Evolutionary conservation across 2,329 filamentous ascomycete genomes (phyloP).

Genomic region (Emergomyces pasteurianus): DNA sequence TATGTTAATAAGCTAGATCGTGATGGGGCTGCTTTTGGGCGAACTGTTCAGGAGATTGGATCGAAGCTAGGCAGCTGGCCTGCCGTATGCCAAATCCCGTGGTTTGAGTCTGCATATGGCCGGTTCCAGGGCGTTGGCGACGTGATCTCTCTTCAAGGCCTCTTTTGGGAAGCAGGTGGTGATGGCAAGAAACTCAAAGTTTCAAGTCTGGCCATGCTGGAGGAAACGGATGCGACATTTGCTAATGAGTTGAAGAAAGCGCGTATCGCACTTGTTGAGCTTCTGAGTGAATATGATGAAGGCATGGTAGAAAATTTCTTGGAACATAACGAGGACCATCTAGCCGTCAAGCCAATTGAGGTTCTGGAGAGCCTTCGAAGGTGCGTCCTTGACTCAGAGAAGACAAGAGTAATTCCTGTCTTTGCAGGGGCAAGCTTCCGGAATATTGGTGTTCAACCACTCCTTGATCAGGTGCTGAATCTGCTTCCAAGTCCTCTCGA

Average conservation of each 20-base stretch:
- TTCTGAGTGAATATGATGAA: conserved; percentile 81
- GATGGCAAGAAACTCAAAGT: conserved; percentile 53
- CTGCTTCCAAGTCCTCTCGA: conserved; percentile 75
- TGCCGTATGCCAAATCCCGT: conserved; percentile 86
- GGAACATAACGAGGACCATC: conserved; percentile 60
- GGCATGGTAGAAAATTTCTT: conserved; percentile 73
- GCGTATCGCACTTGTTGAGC: conserved; percentile 65
- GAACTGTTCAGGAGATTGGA: conserved; percentile 76
- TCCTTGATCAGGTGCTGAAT: conserved; percentile 79
- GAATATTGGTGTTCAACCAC: conserved; percentile 85
- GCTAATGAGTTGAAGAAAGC: conserved; percentile 61
- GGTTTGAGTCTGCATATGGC: conserved; percentile 67
- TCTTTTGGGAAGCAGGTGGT: conserved; percentile 57
- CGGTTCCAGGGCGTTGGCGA: conserved; percentile 76
- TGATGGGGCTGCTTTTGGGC: conserved; percentile 68
- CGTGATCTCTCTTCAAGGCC: conserved; percentile 60
- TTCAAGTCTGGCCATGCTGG: conserved; percentile 43
- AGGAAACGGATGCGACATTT: conserved; percentile 38
- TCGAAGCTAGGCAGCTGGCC: conserved; percentile 71
- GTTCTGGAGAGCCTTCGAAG: conserved; percentile 65
- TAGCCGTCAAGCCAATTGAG: conserved; percentile 51
- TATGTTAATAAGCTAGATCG: conserved; percentile 80
- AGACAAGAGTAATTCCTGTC: conserved; percentile 64
- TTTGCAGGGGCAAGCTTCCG: conserved; percentile 88
- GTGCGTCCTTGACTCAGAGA: conserved; percentile 53